Evolutionary conservation across 1,139 yeast species (phyloP).

Genomic region (Eremothecium coryli): DNA sequence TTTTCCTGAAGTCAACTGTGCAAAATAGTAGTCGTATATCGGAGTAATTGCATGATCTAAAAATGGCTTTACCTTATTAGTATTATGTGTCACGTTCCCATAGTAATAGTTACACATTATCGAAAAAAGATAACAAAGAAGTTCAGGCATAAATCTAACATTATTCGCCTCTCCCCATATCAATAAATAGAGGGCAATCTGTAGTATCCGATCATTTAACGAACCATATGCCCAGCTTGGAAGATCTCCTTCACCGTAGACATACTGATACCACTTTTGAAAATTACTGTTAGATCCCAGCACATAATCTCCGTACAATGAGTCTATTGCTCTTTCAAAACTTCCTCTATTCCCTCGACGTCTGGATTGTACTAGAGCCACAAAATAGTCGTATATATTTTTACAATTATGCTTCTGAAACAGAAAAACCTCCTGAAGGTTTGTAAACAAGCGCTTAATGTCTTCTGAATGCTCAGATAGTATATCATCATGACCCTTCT

Average conservation of each 20-base stretch:
- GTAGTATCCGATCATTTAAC: constrained; percentile 42
- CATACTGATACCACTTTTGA: constrained; percentile 56
- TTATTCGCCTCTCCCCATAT: constrained; percentile 81
- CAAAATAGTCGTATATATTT: constrained; percentile 51
- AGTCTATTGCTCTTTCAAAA: constrained; percentile 41
- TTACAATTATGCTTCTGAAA: constrained; percentile 49
- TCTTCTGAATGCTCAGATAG: constrained; percentile 32
- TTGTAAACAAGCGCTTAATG: constrained; percentile 47
- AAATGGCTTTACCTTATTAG: constrained; percentile 30
- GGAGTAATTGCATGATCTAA: constrained; percentile 64
- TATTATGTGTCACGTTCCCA: constrained; percentile 19
- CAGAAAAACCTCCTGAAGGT: constrained; percentile 43
- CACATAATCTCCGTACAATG: constrained; percentile 55
- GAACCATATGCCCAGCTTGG: constrained; percentile 34
- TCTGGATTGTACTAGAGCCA: constrained; percentile 50
- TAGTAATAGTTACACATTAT: constrained; percentile 57
- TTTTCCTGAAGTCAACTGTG: constrained; percentile 34
- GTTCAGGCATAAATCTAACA: constrained; percentile 70
- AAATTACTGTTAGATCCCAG: constrained; percentile 55
- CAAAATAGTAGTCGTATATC: constrained; percentile 44
- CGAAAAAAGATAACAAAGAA: constrained; percentile 62
- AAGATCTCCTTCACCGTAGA: constrained; percentile 7
- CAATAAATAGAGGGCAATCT: constrained; percentile 50
- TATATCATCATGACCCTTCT: not conserved
- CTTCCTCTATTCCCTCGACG: constrained; percentile 43